These are phyloP conservation scores for Coemansia aciculifera DNA, from an alignment of 192 early-diverging fungal species.

Conservation along the genomic window DNA sequence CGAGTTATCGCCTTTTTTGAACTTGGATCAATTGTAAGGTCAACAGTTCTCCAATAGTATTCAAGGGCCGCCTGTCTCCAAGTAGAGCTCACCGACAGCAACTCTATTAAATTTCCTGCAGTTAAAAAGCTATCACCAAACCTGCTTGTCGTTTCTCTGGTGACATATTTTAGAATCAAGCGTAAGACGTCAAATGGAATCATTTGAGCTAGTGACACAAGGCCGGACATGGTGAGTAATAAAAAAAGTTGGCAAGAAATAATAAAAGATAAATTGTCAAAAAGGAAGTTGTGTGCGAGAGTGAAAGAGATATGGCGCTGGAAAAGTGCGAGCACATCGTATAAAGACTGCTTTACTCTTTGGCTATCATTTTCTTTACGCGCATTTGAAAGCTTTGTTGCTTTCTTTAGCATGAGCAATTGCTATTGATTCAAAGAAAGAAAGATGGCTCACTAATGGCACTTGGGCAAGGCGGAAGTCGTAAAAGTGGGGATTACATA, in stretches of 20 bases:
- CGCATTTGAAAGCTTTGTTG: too few relatives aligned
- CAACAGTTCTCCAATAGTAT: background rate
- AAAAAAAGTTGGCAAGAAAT: background rate
- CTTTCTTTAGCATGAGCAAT: too few relatives aligned
- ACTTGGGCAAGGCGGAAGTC: constrained; percentile 6
- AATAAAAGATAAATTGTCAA: background rate
- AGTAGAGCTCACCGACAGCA: background rate
- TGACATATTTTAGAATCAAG: too few relatives aligned
- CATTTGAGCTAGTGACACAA: background rate
- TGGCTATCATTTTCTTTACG: background rate
- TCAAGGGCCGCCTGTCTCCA: background rate
- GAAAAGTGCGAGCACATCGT: background rate
- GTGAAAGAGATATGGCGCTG: background rate
- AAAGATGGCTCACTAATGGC: background rate
- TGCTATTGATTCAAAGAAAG: background rate
- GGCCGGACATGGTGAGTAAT: background rate
- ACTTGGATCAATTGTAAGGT: background rate
- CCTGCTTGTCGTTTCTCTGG: background rate
- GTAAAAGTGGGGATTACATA: background rate
- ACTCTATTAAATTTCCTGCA: too few relatives aligned
- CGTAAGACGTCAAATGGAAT: background rate
- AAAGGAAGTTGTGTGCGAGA: background rate
- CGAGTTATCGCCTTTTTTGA: too few relatives aligned
- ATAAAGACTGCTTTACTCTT: too few relatives aligned
- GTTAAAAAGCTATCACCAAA: background rate